Evolutionary conservation across 2,329 filamentous ascomycete species (phyloP).

Genomic region (Cladosporium sp.): DNA sequence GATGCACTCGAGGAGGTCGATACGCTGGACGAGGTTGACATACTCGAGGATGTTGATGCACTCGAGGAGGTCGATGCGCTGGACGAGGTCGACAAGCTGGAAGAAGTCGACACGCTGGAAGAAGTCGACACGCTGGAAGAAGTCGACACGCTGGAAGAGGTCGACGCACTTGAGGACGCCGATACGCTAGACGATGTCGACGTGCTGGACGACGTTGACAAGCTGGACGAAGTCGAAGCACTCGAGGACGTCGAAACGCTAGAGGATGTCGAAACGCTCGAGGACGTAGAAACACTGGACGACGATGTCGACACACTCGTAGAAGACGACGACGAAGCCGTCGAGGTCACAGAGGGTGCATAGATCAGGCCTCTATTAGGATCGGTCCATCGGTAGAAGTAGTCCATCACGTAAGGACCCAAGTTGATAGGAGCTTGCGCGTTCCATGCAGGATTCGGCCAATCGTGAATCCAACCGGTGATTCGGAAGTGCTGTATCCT

Average conservation of each 20-base stretch:
- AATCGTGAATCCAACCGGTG: conserved; percentile 32
- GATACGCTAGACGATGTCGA: neutral
- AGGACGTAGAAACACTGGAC: conserved; percentile 1
- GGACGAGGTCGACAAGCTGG: too few species aligned
- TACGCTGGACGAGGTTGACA: too few species aligned
- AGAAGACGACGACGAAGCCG: neutral
- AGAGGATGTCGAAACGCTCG: neutral
- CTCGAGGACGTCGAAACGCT: neutral
- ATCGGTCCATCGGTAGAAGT: conserved; percentile 26
- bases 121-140: neutral
- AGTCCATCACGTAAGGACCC: conserved; percentile 26
- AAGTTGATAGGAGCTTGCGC: conserved; percentile 21
- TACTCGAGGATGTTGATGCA: too few species aligned
- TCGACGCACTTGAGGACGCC: neutral
- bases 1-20: too few species aligned
- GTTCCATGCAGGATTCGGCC: conserved; percentile 25
- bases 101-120: neutral
- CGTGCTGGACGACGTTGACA: neutral
- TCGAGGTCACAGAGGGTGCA: neutral
- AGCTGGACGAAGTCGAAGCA: neutral
- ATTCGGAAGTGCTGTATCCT: conserved; percentile 35
- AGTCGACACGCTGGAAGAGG: neutral
- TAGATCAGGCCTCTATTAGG: conserved; percentile 13
- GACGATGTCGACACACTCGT: neutral
- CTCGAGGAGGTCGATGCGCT: too few species aligned